Conservation (phyloP, 2,329 filamentous ascomycete genomes). For the Cryphonectria nitschkei region DNA sequence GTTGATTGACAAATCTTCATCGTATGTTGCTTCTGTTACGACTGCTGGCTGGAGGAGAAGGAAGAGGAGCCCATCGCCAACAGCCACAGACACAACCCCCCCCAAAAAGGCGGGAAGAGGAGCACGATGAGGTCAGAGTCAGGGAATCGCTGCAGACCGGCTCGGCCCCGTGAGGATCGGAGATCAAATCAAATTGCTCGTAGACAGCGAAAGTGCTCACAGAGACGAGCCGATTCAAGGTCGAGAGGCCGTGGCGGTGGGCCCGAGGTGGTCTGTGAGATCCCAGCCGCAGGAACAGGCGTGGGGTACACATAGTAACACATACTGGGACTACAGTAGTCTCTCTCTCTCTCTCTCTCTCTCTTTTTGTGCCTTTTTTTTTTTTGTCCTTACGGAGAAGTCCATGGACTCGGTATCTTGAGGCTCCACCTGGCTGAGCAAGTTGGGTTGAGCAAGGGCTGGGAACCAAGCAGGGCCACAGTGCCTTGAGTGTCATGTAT, state of each 20-base stretch:
- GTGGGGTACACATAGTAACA: background rate
- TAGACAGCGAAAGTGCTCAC: background rate
- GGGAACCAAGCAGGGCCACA: background rate
- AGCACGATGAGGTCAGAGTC: conserved; percentile 13
- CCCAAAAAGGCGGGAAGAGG: background rate
- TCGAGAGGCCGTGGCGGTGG: background rate
- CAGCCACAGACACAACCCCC: background rate
- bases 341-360: background rate
- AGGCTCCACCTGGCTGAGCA: conserved; percentile 2
- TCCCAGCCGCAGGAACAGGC: conserved; percentile 3
- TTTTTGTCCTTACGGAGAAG: background rate
- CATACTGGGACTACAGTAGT: background rate
- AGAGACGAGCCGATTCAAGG: background rate
- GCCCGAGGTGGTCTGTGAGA: background rate
- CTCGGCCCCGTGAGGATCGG: conserved; percentile 2
- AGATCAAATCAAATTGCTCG: conserved; percentile 1
- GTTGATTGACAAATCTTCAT: background rate
- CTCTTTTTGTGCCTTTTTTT: background rate
- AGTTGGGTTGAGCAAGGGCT: background rate
- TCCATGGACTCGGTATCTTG: background rate
- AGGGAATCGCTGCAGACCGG: background rate
- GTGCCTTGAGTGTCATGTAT: background rate
- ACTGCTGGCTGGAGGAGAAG: background rate
- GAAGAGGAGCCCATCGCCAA: background rate
- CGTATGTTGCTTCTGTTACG: background rate